Base-by-base conservation (phyloP, 176 grass and related monocot species). In the Aegilops tauschii region DNA sequence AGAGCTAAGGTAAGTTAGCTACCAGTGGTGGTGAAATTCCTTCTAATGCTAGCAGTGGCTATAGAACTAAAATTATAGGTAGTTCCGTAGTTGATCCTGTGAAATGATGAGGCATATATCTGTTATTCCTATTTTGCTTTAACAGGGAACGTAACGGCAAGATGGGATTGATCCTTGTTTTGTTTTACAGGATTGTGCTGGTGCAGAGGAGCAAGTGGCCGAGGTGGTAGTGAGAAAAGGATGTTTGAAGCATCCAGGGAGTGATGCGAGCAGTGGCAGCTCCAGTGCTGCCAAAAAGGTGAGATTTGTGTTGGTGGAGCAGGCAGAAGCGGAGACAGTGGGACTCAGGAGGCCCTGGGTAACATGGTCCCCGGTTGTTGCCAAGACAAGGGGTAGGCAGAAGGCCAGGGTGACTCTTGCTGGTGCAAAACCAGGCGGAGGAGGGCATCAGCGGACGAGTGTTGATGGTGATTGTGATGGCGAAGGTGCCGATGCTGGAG, bases 201-300 rank as follows among this genome's bases (percentile, higher is more conserved):
- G 32, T 37, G 32, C 16, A 14, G 64, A 66, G 21, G 70, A 89
- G 61, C 30, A 23, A 39, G 7, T 27, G n/a, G 69, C 72, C 31
- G 66, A 56, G 37, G 59, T 75, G 39, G 77, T 80, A 21, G 70
- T 63, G 29, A 63, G 75, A 25, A 93, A 88, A 69, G 88, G 92
- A 1, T 90, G 88, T 81, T 70, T 88, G 83, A 93, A 90, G 79
- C 35, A 40, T 37, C 45, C 86, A 3, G 40, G 84, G 44, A 12
- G 59, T 50, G 83, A 39, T 62, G 64, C 37, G 32, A 81, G 49
- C 5, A 10, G 3, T 37, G 47, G 64, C 21, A 72, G 42, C 31
- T 76, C 56, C 0, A 42, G 74, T 35, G 83, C 35, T 29, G 29
- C 75, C 73, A 93, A 93, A 83, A 86, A 83, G 62, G 92, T 93